Percentiles rank a stretch among this genome's conserved stretches.
Evolutionary conservation across 2,329 filamentous ascomycete species (phyloP).

Genomic region (Fusarium sp.): DNA sequence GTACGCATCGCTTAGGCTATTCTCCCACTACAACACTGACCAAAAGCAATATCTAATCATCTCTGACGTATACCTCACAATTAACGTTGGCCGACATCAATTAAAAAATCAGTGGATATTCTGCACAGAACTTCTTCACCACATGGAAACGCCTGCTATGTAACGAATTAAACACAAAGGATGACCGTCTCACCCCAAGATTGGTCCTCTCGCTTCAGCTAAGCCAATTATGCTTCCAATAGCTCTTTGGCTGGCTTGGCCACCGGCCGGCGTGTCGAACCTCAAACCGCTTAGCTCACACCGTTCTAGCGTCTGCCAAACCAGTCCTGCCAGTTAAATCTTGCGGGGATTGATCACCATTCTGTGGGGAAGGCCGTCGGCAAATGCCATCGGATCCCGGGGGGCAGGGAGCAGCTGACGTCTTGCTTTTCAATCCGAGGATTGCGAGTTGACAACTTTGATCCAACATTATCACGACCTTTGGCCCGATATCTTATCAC

Average conservation of each 20-base stretch:
- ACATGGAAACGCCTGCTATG: not conserved
- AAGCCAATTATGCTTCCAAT: not conserved
- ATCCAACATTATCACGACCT: not conserved
- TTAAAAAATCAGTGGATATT: no score
- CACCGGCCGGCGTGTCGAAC: not conserved
- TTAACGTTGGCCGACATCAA: not conserved
- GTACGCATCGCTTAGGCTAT: not conserved
- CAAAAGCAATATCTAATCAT: no score
- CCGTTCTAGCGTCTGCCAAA: not conserved
- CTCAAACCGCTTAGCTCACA: not conserved
- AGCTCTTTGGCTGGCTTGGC: not conserved
- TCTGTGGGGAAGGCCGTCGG: slow-evolving; percentile 25
- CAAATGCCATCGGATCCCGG: slow-evolving; percentile 25
- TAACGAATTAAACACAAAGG: not conserved
- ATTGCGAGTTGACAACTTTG: not conserved
- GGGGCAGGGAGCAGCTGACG: not conserved
- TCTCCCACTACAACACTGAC: not conserved
- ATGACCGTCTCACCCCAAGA: not conserved
- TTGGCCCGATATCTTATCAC: not conserved
- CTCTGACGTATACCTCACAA: not conserved
- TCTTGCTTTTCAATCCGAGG: slow-evolving; percentile 20
- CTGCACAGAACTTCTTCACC: not conserved
- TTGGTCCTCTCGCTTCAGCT: slow-evolving; percentile 1
- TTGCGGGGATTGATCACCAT: slow-evolving; percentile 7
- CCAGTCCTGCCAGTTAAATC: not conserved